Percentiles rank a stretch among this genome's conserved stretches.
phyloP scores from a whole-genome alignment of 202 grass and related monocot genomes.

The Panicum virgatum region DNA sequence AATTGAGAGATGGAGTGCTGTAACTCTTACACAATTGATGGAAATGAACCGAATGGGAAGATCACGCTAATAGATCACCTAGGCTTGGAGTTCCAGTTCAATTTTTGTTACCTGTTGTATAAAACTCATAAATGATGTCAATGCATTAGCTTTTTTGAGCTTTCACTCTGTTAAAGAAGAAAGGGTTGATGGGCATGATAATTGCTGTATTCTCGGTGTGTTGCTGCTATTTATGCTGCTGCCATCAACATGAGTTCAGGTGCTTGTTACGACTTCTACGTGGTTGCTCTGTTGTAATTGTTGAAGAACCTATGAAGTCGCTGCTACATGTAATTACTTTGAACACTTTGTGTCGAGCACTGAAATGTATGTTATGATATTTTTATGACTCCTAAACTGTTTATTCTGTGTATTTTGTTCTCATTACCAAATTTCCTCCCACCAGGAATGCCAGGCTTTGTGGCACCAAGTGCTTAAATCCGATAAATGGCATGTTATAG shows the following conservation, averaged over 20 bases:
- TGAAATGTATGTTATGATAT: not conserved
- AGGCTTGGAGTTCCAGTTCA: constrained; percentile 19
- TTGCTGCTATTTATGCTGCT: not conserved
- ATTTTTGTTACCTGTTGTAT: constrained; percentile 22
- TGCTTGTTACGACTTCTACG: not conserved
- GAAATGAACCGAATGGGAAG: constrained; percentile 68
- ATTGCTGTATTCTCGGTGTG: not conserved
- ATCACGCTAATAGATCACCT: constrained; percentile 30
- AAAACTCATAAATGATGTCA: constrained; percentile 21
- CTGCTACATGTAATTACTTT: not conserved
- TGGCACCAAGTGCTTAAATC: not conserved
- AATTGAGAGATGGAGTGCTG: constrained; percentile 75
- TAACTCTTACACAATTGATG: constrained; percentile 74
- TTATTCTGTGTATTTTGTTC: not conserved
- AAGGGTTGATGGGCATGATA: not conserved
- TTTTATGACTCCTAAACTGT: not conserved
- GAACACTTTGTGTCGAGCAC: constrained; percentile 12
- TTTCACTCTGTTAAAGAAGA: constrained; percentile 12
- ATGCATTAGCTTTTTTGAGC: constrained; percentile 32
- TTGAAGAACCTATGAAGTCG: not conserved
- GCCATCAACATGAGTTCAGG: not conserved
- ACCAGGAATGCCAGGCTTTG: not conserved
- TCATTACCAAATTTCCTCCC: not conserved
- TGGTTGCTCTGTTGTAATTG: constrained; percentile 3
- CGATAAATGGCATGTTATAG: not conserved